phyloP scores from a whole-genome alignment of 78 protist species.

The Speleostelium caveatum region DNA sequence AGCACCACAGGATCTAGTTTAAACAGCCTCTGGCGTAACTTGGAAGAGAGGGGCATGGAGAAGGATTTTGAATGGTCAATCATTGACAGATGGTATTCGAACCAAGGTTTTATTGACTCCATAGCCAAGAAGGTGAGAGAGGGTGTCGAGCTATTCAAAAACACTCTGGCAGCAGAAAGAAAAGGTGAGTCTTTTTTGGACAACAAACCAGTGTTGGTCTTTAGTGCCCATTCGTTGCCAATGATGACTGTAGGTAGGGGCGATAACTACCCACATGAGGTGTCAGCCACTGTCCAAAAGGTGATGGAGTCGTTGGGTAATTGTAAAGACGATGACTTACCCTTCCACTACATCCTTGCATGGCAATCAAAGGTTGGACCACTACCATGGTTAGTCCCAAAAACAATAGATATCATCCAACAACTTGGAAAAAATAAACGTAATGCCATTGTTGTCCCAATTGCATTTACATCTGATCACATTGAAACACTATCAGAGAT shows the following conservation, averaged over 20 bases:
- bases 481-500: conserved; percentile 93
- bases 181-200: not conserved
- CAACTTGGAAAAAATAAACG: conserved; percentile 21
- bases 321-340: conserved; percentile 16
- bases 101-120: conserved; percentile 78
- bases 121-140: conserved; percentile 31
- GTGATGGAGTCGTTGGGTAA: conserved; percentile 71
- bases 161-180: not conserved
- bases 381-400: conserved; percentile 88
- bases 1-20: conserved; percentile 88
- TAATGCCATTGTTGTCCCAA: conserved; percentile 80
- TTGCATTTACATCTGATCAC: conserved; percentile 94
- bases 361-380: conserved; percentile 92
- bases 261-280: conserved; percentile 87
- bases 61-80: conserved; percentile 72
- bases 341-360: conserved; percentile 57
- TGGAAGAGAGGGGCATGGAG: conserved; percentile 39
- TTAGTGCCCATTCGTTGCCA: conserved; percentile 95
- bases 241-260: conserved; percentile 89
- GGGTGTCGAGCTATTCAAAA: conserved; percentile 16
- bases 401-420: conserved; percentile 76
- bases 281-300: conserved; percentile 69
- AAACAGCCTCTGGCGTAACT: conserved; percentile 83
- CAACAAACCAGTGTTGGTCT: conserved; percentile 73
- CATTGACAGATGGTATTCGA: conserved; percentile 88